Conservation (phyloP, 2,329 filamentous ascomycete species). For the Aspergillus terreus region DNA sequence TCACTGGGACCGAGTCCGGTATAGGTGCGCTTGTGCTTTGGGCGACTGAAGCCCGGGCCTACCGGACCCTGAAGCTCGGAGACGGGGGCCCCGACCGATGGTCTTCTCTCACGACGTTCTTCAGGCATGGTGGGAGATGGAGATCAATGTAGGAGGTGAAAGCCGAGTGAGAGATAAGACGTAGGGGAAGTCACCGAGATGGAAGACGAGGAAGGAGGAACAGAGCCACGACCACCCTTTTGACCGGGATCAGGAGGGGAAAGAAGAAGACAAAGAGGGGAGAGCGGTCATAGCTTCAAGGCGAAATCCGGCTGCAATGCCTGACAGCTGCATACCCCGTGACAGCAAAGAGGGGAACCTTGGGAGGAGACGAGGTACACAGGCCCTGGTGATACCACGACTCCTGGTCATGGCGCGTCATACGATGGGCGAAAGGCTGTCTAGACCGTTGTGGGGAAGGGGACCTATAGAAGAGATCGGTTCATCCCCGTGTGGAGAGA, state of each 20-base stretch:
- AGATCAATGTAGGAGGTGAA: background rate
- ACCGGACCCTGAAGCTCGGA: conserved; percentile 82
- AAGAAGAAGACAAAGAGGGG: background rate
- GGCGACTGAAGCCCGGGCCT: conserved; percentile 79
- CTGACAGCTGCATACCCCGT: background rate
- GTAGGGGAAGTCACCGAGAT: background rate
- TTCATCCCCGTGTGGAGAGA: no score
- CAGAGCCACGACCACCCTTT: background rate
- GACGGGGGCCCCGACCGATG: conserved; percentile 77
- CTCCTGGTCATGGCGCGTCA: no score
- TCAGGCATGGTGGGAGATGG: conserved; percentile 19
- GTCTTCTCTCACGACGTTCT: conserved; percentile 65
- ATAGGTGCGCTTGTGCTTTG: conserved; percentile 96
- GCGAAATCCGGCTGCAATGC: background rate
- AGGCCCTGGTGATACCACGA: background rate
- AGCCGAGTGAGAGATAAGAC: background rate
- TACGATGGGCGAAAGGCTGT: no score
- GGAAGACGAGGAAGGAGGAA: background rate
- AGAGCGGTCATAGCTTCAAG: background rate
- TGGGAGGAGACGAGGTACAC: background rate
- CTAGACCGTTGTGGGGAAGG: no score
- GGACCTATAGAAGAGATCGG: no score
- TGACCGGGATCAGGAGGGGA: background rate
- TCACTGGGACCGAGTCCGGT: conserved; percentile 88
- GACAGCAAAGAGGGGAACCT: background rate